Base-by-base conservation (phyloP, 345 rosid genomes). In the Syzygium aromaticum region DNA sequence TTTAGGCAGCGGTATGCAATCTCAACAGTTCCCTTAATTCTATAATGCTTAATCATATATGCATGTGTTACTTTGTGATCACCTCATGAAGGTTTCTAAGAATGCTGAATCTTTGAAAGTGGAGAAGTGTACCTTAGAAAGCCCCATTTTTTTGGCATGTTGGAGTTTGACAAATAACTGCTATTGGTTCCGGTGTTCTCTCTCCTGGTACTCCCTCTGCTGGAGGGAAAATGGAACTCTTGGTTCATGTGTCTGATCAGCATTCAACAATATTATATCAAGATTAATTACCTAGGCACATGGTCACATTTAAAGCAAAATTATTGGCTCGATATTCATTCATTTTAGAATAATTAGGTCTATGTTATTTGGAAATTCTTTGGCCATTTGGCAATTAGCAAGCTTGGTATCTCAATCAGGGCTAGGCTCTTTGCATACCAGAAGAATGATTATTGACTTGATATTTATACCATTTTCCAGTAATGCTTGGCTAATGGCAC, bases 401-500 rank as follows among this genome's bases (percentile, higher is more conserved):
- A 61, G 17, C 33, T 61, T n/a, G 17, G 38, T 88, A 67, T 38
- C 77, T 51, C 54, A n/a, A 56, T 84, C 83, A 83, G 80, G 73
- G n/a, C 80, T 43, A 78, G 54, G 90, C 88, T 85, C 51, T 87
- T 86, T 28, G 8, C 52, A 67, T 38, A 73, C 15, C 85, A 3
- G 84, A 88, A 84, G 88, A 89, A 96, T 96, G 94, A 95, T 93
- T 97, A 96, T 85, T 96, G 94, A 33, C 93, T 94, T 86, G 97
- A 95, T 82, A 94, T 94, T 90, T 61, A 14, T 61, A n/a, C 67
- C 30, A 13, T 61, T 61, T 27, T n/a, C 19, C 67, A n/a, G 67
- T 61, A 61, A 12, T n/a, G 33, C 93, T 94, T 83, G 97, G 95
- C 51, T 97, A 95, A n/a, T 52, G 67, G 67, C 67, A 13, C 67